Percentiles rank a stretch among this genome's conserved stretches.
Conservation (phyloP, 169 alveolate species). For the Eimeria acervulina region DNA sequence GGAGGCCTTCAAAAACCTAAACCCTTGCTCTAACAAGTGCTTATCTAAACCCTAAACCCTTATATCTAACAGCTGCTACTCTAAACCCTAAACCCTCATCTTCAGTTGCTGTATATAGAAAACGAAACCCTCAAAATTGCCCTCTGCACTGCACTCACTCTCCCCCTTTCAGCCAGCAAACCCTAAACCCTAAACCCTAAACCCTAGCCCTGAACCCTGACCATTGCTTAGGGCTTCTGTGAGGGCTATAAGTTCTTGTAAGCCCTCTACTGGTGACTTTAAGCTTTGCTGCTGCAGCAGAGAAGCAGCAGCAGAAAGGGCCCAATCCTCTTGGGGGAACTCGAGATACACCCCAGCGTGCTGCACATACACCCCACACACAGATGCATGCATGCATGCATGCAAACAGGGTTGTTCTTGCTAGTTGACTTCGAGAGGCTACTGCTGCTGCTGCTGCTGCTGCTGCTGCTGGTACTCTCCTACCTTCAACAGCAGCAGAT, state of each 20-base stretch:
- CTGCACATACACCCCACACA: conserved; percentile 35
- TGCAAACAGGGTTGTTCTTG: not conserved
- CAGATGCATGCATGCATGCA: not conserved
- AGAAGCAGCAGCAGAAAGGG: conserved; percentile 22
- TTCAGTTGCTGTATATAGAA: no score
- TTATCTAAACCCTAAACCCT: not conserved
- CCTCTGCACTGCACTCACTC: no score
- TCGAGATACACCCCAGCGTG: conserved; percentile 52
- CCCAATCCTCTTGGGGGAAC: conserved; percentile 44
- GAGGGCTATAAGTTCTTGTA: not conserved
- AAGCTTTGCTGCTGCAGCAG: not conserved
- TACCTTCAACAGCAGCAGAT: conserved; percentile 1
- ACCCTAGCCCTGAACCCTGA: no score
- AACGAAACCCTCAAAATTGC: no score
- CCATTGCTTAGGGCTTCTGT: not conserved
- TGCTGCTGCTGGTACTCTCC: not conserved
- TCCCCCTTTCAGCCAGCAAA: not conserved
- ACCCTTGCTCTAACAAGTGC: no score
- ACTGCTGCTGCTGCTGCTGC: conserved; percentile 28
- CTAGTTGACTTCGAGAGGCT: not conserved
- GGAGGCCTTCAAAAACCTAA: no score
- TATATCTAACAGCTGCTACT: not conserved
- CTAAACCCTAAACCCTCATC: conserved; percentile 4
- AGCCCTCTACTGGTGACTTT: not conserved
- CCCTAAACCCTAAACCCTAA: conserved; percentile 26